phyloP scores from a whole-genome alignment of 768 basidiomycete species.

The Phylloporus arenicola region DNA sequence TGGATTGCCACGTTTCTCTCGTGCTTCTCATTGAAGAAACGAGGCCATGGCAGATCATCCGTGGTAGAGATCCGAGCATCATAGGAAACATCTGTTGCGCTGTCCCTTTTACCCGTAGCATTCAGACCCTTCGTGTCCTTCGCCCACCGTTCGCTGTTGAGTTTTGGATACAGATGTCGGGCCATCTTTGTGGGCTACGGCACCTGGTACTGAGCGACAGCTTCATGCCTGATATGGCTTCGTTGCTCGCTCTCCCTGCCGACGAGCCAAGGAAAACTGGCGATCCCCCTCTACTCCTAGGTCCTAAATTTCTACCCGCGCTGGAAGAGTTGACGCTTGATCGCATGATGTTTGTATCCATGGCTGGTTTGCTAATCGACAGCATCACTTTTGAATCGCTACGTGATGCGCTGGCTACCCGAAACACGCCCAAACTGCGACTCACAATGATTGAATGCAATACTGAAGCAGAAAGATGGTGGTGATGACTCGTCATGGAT shows the following conservation, averaged over 20 bases:
- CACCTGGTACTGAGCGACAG: not conserved
- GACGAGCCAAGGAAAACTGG: not conserved
- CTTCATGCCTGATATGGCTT: not conserved
- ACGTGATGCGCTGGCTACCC: not conserved
- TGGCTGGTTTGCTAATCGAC: not conserved
- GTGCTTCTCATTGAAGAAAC: not conserved
- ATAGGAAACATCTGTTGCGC: slow-evolving; percentile 1
- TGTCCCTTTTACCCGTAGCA: not conserved
- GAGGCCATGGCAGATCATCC: too few species aligned
- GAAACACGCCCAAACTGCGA: not conserved
- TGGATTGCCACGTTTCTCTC: slow-evolving; percentile 2
- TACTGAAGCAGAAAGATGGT: too few species aligned
- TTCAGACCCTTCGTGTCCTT: not conserved
- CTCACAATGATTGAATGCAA: not conserved
- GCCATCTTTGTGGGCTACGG: not conserved
- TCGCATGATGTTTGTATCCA: not conserved
- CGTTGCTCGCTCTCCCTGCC: not conserved
- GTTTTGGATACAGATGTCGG: slow-evolving; percentile 4
- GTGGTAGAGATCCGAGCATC: not conserved
- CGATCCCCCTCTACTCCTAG: not conserved
- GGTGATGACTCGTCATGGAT: too few species aligned
- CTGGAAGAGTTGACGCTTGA: not conserved
- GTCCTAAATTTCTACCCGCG: not conserved
- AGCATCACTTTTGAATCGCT: not conserved
- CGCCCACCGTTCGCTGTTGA: not conserved